Conservation (phyloP, 257 asterid genomes). For the Coffea canephora region DNA sequence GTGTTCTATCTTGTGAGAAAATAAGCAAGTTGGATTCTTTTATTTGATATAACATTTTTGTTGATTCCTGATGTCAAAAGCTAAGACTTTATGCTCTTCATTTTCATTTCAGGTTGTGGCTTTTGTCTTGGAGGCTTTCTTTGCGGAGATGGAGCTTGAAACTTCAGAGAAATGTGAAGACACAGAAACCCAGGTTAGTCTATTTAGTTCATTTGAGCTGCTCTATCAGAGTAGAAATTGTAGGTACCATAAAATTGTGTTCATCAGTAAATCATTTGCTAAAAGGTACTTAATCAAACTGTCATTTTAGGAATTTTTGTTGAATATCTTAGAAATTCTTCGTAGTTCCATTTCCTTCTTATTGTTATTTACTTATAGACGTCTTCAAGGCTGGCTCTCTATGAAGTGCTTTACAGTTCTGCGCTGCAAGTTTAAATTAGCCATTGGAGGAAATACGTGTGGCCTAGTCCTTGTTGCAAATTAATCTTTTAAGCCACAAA, state of each 20-base stretch:
- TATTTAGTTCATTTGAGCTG: constrained; percentile 3
- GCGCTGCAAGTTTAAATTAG: background rate
- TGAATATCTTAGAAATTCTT: background rate
- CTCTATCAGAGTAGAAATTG: background rate
- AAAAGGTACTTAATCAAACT: background rate
- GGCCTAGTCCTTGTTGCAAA: background rate
- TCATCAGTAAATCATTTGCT: background rate
- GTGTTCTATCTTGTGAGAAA: background rate
- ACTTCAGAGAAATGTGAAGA: constrained; percentile 38
- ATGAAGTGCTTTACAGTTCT: background rate
- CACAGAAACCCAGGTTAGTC: constrained; percentile 54
- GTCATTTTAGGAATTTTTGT: background rate
- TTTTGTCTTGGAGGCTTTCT: constrained; percentile 97
- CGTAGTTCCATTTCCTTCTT: background rate
- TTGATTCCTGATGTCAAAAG: background rate
- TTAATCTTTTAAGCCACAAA: background rate
- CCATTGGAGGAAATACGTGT: background rate
- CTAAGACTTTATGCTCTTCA: constrained; percentile 8
- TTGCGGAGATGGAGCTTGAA: constrained; percentile 93
- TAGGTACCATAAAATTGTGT: background rate
- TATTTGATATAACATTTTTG: background rate
- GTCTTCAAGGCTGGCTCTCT: background rate
- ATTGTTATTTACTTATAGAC: background rate
- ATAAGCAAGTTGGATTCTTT: background rate
- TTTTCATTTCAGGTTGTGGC: constrained; percentile 73